Evolutionary conservation across 2,329 filamentous ascomycete genomes (phyloP).

Genomic region (Scedosporium minutisporum): DNA sequence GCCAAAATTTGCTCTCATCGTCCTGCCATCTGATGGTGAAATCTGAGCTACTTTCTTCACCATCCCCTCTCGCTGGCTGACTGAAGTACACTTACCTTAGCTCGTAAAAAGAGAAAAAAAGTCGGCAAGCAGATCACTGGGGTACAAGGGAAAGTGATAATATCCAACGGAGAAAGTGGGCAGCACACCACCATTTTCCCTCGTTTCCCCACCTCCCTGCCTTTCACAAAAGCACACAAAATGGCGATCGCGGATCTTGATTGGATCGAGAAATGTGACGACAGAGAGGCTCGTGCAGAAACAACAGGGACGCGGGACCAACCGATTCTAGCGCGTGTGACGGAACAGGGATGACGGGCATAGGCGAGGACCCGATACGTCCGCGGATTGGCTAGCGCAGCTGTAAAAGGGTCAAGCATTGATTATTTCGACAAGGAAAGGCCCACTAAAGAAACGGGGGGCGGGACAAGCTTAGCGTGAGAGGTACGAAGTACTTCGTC

Average conservation of each 20-base stretch:
- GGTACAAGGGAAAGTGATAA: background rate
- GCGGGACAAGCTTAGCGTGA: background rate
- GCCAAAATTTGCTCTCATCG: too few relatives aligned
- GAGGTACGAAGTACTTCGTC: background rate
- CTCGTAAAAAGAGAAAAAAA: background rate
- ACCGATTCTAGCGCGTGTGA: slow-evolving; percentile 16
- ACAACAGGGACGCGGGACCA: slow-evolving; percentile 22
- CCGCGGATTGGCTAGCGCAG: slow-evolving; percentile 19
- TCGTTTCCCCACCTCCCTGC: background rate
- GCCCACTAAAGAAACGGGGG: background rate
- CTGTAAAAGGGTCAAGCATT: slow-evolving; percentile 14
- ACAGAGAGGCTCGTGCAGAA: slow-evolving; percentile 23
- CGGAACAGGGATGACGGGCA: slow-evolving; percentile 13
- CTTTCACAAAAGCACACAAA: background rate
- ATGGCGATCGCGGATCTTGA: slow-evolving; percentile 7
- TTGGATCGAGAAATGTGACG: slow-evolving; percentile 25
- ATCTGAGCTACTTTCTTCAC: background rate
- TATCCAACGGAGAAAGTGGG: background rate
- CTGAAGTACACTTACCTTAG: background rate
- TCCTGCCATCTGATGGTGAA: background rate
- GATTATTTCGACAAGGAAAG: slow-evolving; percentile 11
- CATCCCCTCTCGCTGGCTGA: background rate
- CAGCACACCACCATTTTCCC: slow-evolving; percentile 1
- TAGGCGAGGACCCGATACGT: slow-evolving; percentile 14
- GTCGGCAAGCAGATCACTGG: background rate